phyloP scores from a whole-genome alignment of 2,329 filamentous ascomycete species.

The Blastomyces percursus region DNA sequence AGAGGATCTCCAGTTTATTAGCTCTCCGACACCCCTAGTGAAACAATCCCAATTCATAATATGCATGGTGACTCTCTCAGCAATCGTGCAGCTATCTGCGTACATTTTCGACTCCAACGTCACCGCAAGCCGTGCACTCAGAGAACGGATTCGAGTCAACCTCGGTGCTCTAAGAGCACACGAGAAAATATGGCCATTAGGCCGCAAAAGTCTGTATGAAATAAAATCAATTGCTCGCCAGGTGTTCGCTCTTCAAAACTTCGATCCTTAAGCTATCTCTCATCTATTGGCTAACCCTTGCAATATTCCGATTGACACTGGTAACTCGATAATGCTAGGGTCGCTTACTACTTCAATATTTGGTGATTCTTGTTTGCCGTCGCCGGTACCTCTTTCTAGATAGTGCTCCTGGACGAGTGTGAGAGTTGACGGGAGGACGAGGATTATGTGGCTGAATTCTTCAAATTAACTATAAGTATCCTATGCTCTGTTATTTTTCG shows the following conservation, averaged over 20 bases:
- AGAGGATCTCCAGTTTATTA: neutral
- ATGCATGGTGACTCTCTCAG: constrained; percentile 5
- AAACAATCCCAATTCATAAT: constrained; percentile 6
- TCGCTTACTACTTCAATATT: neutral
- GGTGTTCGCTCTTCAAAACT: neutral
- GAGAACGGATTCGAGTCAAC: constrained; percentile 3
- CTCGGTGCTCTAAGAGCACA: constrained; percentile 5
- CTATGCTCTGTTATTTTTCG: neutral
- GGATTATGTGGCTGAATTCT: neutral
- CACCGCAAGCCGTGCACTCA: neutral
- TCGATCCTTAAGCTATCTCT: neutral
- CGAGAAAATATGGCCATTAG: constrained; percentile 1
- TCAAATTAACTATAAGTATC: too few relatives aligned
- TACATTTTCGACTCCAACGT: constrained; percentile 4
- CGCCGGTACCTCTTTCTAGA: neutral
- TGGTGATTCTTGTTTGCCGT: neutral
- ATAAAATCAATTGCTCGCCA: constrained; percentile 2
- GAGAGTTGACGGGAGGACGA: neutral
- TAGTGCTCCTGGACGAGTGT: neutral
- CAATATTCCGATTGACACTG: neutral
- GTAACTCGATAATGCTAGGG: neutral
- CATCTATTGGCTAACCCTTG: neutral
- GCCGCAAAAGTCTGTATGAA: constrained; percentile 1
- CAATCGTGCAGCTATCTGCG: constrained; percentile 2
- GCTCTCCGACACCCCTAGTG: neutral